Evolutionary conservation across 306 rosid species (phyloP).

Genomic region (Dicorynia guianensis): DNA sequence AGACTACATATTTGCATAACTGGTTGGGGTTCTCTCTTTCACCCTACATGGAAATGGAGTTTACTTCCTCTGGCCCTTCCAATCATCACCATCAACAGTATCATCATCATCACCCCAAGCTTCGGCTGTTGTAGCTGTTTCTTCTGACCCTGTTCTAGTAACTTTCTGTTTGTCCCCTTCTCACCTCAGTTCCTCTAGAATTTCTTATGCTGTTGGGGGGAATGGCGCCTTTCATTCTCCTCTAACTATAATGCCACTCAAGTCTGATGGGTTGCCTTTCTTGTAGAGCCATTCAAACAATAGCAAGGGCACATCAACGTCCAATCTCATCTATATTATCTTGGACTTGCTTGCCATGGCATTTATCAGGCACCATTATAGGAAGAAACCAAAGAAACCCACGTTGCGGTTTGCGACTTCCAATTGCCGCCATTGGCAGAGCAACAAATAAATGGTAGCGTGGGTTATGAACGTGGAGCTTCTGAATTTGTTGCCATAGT

Average conservation of each 20-base stretch:
- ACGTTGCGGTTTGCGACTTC: constrained; percentile 40
- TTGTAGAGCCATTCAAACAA: constrained; percentile 51
- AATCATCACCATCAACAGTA: constrained; percentile 45
- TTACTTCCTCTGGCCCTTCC: constrained; percentile 44
- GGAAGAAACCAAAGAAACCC: constrained; percentile 55
- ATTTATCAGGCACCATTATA: constrained; percentile 50
- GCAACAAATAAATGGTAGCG: constrained; percentile 48
- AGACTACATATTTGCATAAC: too few relatives aligned
- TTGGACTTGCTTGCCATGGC: constrained; percentile 55
- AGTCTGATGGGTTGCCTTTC: constrained; percentile 77
- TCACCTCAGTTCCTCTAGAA: constrained; percentile 47
- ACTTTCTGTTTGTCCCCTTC: constrained; percentile 55
- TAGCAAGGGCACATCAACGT: constrained; percentile 39
- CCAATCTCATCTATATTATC: constrained; percentile 52
- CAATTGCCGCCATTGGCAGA: constrained; percentile 51
- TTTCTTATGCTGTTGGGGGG: constrained; percentile 58
- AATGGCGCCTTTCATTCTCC: constrained; percentile 62
- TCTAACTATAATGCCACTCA: constrained; percentile 82
- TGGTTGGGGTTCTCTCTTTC: constrained; percentile 96
- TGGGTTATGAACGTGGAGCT: constrained; percentile 41
- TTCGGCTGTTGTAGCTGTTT: constrained; percentile 24
- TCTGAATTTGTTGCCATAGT: constrained; percentile 47
- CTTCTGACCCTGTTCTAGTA: constrained; percentile 41
- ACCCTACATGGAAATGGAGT: constrained; percentile 91
- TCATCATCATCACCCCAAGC: constrained; percentile 44